Evolutionary conservation across 768 basidiomycete genomes (phyloP), one percentile per base, ranked within the genome.

Genomic region (Baorangia bicolor): DNA sequence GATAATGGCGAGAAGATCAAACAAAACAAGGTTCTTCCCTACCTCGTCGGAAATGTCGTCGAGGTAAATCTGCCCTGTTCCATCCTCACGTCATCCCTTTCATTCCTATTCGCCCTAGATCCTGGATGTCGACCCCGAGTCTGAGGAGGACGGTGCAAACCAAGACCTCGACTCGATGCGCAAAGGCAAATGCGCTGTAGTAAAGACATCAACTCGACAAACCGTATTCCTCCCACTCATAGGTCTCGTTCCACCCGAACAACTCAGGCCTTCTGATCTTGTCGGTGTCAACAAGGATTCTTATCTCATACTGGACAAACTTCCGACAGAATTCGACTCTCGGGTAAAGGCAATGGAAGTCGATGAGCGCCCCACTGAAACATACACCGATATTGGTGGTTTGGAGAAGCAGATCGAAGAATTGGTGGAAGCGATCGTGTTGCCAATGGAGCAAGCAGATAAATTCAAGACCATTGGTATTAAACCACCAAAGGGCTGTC

Each of bases 311-410:
- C 82, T 99, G 35, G 97, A 98, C 72, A 95, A 87, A 4, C 82
- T 99, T 23, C 97, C 97, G 4, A 91, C 90, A 25, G 97, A 99
- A 76, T 98, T 94, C 67, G 97, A 99, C 72, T 94, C 94, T 34
- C 86, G 97, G 43, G 97, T 99, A 25, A 98, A 98, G 73, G 97
- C 97, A 10, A 99, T 99, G 97, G 97, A 99, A 68, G 97, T 99
- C 2, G 97, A 99, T 62, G 97, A 98, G 71, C 82, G 94, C 49
- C 97, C 97, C 33, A 98, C 95, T 13, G 97, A 98, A 72, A 92
- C 87, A 3, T 98, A 98, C 67, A 95, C 94, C 23, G 94, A 95
- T 73, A 96, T 99, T 57, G 97, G 97, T 72, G 97, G 97, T 23
- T 67, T 99, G 71, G 97, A 98, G 80, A 98, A 98, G 75, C 97